Evolutionary conservation across 2,329 filamentous ascomycete species (phyloP).

Genomic region (Clarireedia monteithiana): DNA sequence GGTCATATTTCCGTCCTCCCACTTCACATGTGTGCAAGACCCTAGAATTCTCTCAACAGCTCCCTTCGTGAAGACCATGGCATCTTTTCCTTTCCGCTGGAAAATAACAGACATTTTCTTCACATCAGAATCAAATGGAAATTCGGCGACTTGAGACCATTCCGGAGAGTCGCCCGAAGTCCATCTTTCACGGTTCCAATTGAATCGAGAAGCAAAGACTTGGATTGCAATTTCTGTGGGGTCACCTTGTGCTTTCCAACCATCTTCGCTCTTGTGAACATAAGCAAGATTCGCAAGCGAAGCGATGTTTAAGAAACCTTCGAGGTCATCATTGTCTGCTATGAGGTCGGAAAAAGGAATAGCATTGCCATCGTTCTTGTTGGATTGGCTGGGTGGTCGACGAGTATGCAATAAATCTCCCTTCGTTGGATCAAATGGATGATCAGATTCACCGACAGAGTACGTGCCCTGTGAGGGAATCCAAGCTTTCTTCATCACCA

Average conservation of each 20-base stretch:
- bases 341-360: constrained; percentile 28
- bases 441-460: constrained; percentile 40
- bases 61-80: constrained; percentile 53
- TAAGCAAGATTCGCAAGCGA: constrained; percentile 59
- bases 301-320: constrained; percentile 53
- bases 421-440: constrained; percentile 43
- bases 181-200: constrained; percentile 49
- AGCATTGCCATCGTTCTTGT: background rate
- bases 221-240: constrained; percentile 69
- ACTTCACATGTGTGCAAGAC: constrained; percentile 45
- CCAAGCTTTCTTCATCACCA: constrained; percentile 44
- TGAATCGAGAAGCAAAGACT: constrained; percentile 63
- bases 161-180: constrained; percentile 40
- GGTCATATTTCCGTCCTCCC: constrained; percentile 34
- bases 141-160: constrained; percentile 57
- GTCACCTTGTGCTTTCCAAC: constrained; percentile 58
- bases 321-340: constrained; percentile 40
- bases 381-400: constrained; percentile 21
- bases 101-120: constrained; percentile 74
- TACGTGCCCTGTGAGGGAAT: constrained; percentile 44
- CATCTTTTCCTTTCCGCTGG: constrained; percentile 31
- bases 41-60: constrained; percentile 63
- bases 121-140: constrained; percentile 65
- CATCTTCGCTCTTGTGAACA: constrained; percentile 43
- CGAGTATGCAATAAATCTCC: constrained; percentile 34